phyloP scores from a whole-genome alignment of 495 filamentous ascomycete species.

The Pyronema domesticum region DNA sequence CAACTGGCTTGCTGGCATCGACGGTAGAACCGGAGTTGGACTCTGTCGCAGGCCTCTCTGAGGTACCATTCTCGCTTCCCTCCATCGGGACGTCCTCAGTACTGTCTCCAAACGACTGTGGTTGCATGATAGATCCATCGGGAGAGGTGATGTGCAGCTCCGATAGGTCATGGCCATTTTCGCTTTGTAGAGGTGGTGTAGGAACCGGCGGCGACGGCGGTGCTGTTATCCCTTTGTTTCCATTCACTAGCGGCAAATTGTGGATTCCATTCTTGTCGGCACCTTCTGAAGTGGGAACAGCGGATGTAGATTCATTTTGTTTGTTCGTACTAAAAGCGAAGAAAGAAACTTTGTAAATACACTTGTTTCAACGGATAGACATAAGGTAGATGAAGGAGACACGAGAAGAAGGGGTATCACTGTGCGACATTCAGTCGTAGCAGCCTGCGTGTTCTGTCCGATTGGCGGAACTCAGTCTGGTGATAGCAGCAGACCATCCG shows the following conservation, averaged over 20 bases:
- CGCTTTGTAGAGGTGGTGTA: constrained; percentile 22
- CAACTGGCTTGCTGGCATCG: neutral
- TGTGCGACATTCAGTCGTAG: constrained; percentile 8
- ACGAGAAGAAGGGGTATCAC: constrained; percentile 20
- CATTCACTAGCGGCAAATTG: constrained; percentile 22
- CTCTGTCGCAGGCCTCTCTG: neutral
- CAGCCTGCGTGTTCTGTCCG: too few relatives aligned
- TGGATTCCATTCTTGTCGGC: constrained; percentile 11
- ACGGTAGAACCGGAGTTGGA: neutral
- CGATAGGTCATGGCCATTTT: constrained; percentile 22
- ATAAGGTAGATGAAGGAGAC: constrained; percentile 8
- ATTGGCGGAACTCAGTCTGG: too few relatives aligned
- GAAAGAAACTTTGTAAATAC: constrained; percentile 12
- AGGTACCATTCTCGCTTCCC: neutral
- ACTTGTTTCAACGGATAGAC: constrained; percentile 7
- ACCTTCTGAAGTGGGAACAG: constrained; percentile 21
- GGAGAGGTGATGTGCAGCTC: constrained; percentile 25
- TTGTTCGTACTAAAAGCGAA: constrained; percentile 23
- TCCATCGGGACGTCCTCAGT: neutral
- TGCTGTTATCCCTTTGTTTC: constrained; percentile 24
- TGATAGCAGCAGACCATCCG: too few relatives aligned
- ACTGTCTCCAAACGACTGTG: neutral
- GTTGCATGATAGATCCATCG: constrained; percentile 5
- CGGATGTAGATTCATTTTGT: constrained; percentile 25
- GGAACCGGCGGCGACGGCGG: constrained; percentile 24